Evolutionary conservation across 768 basidiomycete genomes (phyloP), one percentile per base, ranked within the genome.

Genomic region (Trametes elegans): DNA sequence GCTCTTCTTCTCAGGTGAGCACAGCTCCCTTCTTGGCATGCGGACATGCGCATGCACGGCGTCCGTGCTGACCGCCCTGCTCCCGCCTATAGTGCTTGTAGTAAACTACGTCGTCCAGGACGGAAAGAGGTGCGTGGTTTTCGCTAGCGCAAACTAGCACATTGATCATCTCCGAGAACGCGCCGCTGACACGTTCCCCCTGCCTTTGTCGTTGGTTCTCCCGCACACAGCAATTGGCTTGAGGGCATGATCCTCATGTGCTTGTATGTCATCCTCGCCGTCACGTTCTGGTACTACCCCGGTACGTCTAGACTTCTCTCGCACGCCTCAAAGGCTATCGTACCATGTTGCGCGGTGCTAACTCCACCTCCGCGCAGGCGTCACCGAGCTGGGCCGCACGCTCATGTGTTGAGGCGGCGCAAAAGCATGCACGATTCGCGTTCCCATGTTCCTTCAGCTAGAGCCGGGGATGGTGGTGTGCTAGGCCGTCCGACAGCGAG

Each of bases 21-120:
- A 29, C 34, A 9, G 2, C 32, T 26, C 16, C 11, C 18, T 32
- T 44, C 40, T 9, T 13, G 1, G 4, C 5, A 29, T 48, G 26
- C 27, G 29, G 14, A 3, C 23, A 9, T 2, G 11, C n/a, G 31
- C 46, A 21, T 27, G 38, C 43, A n/a, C 7, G 23, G 23, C 18
- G 14, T 38, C 28, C 39, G 24, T 24, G 32, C 59, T 35, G 26
- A 70, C 62, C 36, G 59, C 87, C 87, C 6, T 87, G 16, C 42
- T 43, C 28, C 19, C 16, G 7, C 44, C 28, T 26, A 32, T 57
- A 66, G 67, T 68, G 14, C 48, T 68, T 49, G 64, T 66, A 18
- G 65, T 96, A 66, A 92, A 89, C 66, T 91, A 90, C 66, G 84
- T 86, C n/a, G 80, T 95, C 3, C 80, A 83, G 47, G 95, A 97